Percentiles rank a stretch among this genome's conserved stretches.
phyloP scores from a whole-genome alignment of 2,329 filamentous ascomycete genomes.

The Huntiella moniliformis region DNA sequence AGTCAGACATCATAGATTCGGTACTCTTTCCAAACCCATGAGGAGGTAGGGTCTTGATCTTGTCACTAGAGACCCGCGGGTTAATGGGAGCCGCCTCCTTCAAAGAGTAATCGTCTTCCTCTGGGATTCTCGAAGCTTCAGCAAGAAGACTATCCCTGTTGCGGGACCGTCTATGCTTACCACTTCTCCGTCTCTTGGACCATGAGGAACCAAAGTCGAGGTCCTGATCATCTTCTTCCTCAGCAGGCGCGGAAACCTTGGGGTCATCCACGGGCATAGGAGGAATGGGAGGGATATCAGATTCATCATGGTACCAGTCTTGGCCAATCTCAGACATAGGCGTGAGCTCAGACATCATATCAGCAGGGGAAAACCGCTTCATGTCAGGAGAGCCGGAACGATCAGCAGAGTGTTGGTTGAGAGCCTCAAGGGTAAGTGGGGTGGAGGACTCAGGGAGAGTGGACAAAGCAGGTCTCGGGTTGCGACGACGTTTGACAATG shows the following conservation, averaged over 20 bases:
- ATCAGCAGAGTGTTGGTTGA: slow-evolving; percentile 8
- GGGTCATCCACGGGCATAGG: not conserved
- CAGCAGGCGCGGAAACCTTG: not conserved
- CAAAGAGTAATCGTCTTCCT: slow-evolving; percentile 2
- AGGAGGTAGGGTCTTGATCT: slow-evolving; percentile 5
- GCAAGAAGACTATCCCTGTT: slow-evolving; percentile 2
- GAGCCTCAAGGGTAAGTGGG: slow-evolving; percentile 7
- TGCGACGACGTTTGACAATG: slow-evolving; percentile 2
- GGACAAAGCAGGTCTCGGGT: not conserved
- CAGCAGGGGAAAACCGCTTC: slow-evolving; percentile 1
- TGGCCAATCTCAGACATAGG: slow-evolving; percentile 9
- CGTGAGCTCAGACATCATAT: slow-evolving; percentile 8
- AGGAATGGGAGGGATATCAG: not conserved
- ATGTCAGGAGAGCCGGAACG: not conserved
- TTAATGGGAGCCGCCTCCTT: not conserved
- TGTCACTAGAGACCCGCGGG: not conserved
- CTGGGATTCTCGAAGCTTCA: slow-evolving; percentile 3
- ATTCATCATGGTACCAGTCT: not conserved
- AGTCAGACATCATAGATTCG: slow-evolving; percentile 10
- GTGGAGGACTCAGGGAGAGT: not conserved
- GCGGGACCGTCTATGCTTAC: slow-evolving; percentile 3
- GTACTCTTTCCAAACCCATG: slow-evolving; percentile 7
- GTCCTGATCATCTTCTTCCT: slow-evolving; percentile 8
- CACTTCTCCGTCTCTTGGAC: slow-evolving; percentile 3
- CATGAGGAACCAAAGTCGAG: slow-evolving; percentile 8